Percentiles rank a stretch among this genome's conserved stretches.
Evolutionary conservation across 257 asterid species (phyloP).

Genomic region (Petunia secreta): DNA sequence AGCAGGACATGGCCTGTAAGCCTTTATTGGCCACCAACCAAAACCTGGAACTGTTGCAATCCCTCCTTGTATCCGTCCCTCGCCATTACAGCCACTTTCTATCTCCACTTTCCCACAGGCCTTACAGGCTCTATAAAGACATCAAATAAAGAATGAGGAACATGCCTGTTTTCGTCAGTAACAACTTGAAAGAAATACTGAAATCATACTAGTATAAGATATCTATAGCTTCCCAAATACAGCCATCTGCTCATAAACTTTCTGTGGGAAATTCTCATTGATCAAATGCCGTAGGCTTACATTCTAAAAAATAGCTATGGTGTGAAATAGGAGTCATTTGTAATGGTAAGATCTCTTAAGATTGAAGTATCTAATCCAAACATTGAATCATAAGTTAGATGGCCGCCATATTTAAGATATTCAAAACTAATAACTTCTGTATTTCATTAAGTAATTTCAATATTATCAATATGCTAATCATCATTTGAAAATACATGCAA

Average conservation of each 20-base stretch:
- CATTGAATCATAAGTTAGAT: not conserved
- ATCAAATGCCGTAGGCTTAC: not conserved
- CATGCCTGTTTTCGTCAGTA: not conserved
- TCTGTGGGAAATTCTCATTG: not conserved
- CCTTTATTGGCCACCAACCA: constrained; percentile 99
- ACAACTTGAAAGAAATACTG: not conserved
- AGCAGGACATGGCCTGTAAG: constrained; percentile 92
- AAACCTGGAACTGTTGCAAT: constrained; percentile 90
- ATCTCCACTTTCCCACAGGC: constrained; percentile 78
- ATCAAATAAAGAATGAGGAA: not conserved
- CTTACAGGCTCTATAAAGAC: constrained; percentile 64
- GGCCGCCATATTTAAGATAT: not conserved
- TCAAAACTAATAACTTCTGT: not conserved
- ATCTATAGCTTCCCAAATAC: not conserved
- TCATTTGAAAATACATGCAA: not conserved
- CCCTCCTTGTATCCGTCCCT: constrained; percentile 98
- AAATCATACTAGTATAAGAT: not conserved
- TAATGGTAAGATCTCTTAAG: not conserved
- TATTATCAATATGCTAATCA: not conserved
- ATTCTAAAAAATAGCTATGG: not conserved
- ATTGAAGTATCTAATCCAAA: not conserved
- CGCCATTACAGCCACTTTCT: constrained; percentile 86
- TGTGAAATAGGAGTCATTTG: not conserved
- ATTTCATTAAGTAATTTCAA: not conserved
- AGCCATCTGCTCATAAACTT: not conserved